phyloP scores from a whole-genome alignment of 2,329 filamentous ascomycete species.

The Penicillium aurantiogriseum region DNA sequence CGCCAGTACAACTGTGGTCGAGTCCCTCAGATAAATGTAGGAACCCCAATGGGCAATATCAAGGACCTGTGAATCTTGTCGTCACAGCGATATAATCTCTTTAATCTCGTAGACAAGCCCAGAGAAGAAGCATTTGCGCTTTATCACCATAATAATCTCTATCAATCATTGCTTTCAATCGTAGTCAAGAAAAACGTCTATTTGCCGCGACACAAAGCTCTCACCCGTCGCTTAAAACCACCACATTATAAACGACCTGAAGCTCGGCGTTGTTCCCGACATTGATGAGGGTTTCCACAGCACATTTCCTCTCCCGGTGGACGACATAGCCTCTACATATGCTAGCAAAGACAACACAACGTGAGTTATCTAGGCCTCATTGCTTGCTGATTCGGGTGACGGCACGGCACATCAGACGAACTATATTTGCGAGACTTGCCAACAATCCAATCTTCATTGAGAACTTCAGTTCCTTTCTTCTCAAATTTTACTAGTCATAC shows the following conservation, averaged over 20 bases:
- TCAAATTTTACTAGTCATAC: background rate
- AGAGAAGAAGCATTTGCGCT: too few species aligned
- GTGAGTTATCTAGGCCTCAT: background rate
- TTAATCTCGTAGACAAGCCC: too few species aligned
- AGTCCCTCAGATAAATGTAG: background rate
- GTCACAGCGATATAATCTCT: too few species aligned
- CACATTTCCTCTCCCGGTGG: accelerated
- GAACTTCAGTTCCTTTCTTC: too few species aligned
- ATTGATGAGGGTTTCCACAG: too few species aligned
- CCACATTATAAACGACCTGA: background rate
- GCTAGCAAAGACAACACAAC: background rate
- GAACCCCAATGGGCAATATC: too few species aligned
- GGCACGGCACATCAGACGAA: background rate
- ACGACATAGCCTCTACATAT: background rate
- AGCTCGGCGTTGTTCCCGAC: background rate
- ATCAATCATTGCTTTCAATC: background rate
- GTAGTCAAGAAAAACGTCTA: too few species aligned
- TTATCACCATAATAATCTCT: accelerated
- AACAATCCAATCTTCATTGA: background rate
- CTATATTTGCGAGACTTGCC: background rate
- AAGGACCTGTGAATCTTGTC: background rate
- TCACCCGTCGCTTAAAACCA: background rate
- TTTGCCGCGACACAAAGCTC: background rate
- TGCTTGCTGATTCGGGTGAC: background rate
- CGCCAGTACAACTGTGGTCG: too few species aligned